Evolutionary conservation across 2,329 filamentous ascomycete species (phyloP).

Genomic region (Diaporthe ilicicola): DNA sequence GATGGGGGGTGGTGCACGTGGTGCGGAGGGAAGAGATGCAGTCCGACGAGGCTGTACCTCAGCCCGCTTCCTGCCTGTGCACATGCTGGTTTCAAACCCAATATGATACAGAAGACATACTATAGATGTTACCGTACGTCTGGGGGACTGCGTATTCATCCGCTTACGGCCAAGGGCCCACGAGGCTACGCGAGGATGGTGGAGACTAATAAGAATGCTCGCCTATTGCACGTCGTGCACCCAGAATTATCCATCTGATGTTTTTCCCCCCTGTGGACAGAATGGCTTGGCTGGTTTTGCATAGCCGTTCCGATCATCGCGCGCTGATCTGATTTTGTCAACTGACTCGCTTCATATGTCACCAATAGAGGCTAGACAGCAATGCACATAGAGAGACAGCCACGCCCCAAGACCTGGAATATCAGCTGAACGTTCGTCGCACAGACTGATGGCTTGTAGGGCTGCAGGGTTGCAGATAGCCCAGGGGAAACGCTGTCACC

Average conservation of each 20-base stretch:
- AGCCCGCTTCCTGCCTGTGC: conserved; percentile 2
- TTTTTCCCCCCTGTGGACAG: neutral
- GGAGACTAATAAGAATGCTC: neutral
- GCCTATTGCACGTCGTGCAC: neutral
- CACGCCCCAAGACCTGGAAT: neutral
- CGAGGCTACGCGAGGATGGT: neutral
- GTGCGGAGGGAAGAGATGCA: neutral
- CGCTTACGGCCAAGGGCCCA: neutral
- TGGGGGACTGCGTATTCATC: neutral
- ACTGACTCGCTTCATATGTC: conserved; percentile 1
- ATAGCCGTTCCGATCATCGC: conserved; percentile 1
- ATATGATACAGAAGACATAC: neutral
- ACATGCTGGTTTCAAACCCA: neutral
- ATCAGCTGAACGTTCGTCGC: conserved; percentile 15
- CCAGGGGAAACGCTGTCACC: neutral
- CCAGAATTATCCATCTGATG: neutral
- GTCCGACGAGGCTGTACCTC: conserved; percentile 3
- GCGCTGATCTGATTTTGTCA: conserved; percentile 10
- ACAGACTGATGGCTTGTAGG: conserved; percentile 21
- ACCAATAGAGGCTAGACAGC: neutral
- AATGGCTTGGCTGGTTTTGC: conserved; percentile 15
- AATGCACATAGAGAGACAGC: neutral
- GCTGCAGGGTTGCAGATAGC: conserved; percentile 8
- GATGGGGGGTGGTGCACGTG: neutral
- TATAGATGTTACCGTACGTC: neutral